Base-by-base conservation (phyloP, 2,329 filamentous ascomycete species). In the Aspergillus proliferans region DNA sequence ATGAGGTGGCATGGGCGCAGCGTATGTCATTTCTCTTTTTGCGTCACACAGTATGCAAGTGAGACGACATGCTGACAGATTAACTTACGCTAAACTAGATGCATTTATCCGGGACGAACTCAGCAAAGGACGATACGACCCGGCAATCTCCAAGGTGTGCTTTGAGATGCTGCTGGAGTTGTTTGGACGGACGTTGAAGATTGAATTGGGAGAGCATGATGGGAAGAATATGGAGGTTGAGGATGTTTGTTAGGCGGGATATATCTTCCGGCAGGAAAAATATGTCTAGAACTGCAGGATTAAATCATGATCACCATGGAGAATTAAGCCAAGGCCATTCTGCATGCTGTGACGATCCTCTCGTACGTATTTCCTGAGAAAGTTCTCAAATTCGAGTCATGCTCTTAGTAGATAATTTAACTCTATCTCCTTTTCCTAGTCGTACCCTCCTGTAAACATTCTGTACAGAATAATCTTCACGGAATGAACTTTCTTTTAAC, bases 31-130 rank as follows among this genome's bases (percentile, higher is more conserved):
- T 36, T 9, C 19, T 15, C 12, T 15, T 3, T 19, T 22, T 15
- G 15, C 15, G 15, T 9, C 5, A 6, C 19, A 40, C 18, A 21
- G 38, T 19, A 12, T 40, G 19, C 38, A 19, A 40, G 12, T 28
- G 41, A 18, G 12, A 42, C 12, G 19, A 18, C 12, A 42, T 36
- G 26, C 26, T 36, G 26, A 36, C 26, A 18, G 3, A 30, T 30
- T 30, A 3, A 30, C 26, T 9, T 9, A 30, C 26, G 26, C n/a
- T 28, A 18, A 14, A 19, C 41, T 45, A 80, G 79, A 95, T 73
- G 91, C 91, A 4, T 96, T 96, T 65, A 94, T 96, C 66, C 80
- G 91, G 15, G 91, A 96, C 63, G 91, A 96, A 74, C 75, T 93
- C 51, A 90, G 86, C 69, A 95, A 95, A 72, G 91, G 90, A n/a